A percentile compares a stretch with the other conserved stretches of the same genome.
phyloP scores from a whole-genome alignment of 805 yeast genomes.

The Lachancea lanzarotensis region DNA sequence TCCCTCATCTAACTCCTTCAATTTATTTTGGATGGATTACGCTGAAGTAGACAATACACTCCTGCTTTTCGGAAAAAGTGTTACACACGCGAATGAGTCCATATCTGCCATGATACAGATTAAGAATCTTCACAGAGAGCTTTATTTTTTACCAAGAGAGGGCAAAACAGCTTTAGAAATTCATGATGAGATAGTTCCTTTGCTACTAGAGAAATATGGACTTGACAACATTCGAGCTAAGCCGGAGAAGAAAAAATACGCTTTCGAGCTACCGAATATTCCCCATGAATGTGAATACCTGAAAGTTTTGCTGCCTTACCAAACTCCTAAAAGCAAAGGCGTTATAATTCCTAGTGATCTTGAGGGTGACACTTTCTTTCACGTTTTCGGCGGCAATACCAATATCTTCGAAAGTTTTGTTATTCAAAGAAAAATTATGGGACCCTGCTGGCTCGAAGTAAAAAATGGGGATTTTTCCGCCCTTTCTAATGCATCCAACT shows the following conservation, averaged over 20 bases:
- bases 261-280: constrained; percentile 76
- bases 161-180: constrained; percentile 58
- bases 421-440: constrained; percentile 78
- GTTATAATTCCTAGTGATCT: constrained; percentile 52
- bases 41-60: constrained; percentile 67
- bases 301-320: constrained; percentile 68
- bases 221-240: constrained; percentile 58
- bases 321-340: constrained; percentile 49
- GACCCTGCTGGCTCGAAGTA: constrained; percentile 93
- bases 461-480: constrained; percentile 53
- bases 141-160: constrained; percentile 70
- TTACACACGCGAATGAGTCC: constrained; percentile 47
- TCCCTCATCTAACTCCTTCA: constrained; percentile 43
- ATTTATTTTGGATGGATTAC: constrained; percentile 88
- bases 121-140: constrained; percentile 58
- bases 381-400: constrained; percentile 73
- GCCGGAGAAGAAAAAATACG: constrained; percentile 70
- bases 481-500: constrained; percentile 65
- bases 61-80: constrained; percentile 74
- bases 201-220: constrained; percentile 57
- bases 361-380: constrained; percentile 68
- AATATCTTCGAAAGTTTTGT: constrained; percentile 81
- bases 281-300: constrained; percentile 75
- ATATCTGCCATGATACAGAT: constrained; percentile 76
- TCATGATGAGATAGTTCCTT: constrained; percentile 65